Evolutionary conservation across 2,329 filamentous ascomycete species (phyloP).

Genomic region (Nemania sp.): DNA sequence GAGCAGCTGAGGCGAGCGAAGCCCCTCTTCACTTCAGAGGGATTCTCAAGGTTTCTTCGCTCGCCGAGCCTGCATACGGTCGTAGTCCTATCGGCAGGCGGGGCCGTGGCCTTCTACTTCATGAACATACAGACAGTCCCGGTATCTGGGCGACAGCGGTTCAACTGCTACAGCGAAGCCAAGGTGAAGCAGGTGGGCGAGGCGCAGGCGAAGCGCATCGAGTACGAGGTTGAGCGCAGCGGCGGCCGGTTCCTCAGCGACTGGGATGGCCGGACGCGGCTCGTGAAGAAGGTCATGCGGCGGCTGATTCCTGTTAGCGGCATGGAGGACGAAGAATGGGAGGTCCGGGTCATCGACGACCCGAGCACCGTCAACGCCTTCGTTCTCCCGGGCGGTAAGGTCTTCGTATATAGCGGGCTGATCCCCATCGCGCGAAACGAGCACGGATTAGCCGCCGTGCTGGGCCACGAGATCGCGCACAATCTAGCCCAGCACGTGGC

Average conservation of each 20-base stretch:
- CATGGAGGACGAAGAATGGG: conserved; percentile 71
- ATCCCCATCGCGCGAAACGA: conserved; percentile 75
- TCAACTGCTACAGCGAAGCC: conserved; percentile 74
- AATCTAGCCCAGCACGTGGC: conserved; percentile 76
- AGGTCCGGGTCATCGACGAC: conserved; percentile 80
- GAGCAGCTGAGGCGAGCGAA: conserved; percentile 46
- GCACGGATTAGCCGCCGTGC: conserved; percentile 77
- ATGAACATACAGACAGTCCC: conserved; percentile 79
- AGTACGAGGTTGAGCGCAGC: conserved; percentile 65
- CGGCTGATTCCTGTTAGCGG: conserved; percentile 76
- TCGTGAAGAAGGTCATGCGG: conserved; percentile 74
- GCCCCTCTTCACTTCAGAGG: conserved; percentile 55
- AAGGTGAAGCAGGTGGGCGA: conserved; percentile 66
- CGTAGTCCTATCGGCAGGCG: conserved; percentile 56
- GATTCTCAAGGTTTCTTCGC: conserved; percentile 51
- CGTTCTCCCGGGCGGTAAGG: conserved; percentile 81
- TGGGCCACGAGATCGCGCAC: conserved; percentile 85
- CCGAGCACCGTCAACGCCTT: conserved; percentile 75
- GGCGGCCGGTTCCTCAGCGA: conserved; percentile 68
- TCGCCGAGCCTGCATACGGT: conserved; percentile 57
- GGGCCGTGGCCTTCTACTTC: conserved; percentile 70
- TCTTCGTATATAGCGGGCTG: conserved; percentile 82
- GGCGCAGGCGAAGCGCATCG: conserved; percentile 64
- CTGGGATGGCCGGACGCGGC: conserved; percentile 66
- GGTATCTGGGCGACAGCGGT: conserved; percentile 76